Conservation (phyloP, 1,284 basidiomycete species). For the Ganoderma leucocontextum region DNA sequence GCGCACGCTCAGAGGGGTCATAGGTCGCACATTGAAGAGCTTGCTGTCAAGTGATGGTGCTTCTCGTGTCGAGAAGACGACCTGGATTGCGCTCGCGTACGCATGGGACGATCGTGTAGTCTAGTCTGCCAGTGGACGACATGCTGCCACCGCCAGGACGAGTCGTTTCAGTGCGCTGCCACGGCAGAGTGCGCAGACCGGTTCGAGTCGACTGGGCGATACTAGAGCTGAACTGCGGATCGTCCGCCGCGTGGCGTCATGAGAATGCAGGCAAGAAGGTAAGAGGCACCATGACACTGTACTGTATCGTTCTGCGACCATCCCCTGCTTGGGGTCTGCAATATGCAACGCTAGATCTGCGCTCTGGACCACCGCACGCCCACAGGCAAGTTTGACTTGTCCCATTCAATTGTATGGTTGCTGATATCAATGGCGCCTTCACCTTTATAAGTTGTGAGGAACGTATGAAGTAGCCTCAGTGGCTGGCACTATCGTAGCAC, state of each 20-base stretch:
- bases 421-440: background rate
- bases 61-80: conserved; percentile 10
- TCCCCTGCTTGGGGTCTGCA: background rate
- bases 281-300: background rate
- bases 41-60: conserved; percentile 24
- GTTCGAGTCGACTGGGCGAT: conserved; percentile 3
- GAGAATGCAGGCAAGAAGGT: background rate
- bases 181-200: background rate
- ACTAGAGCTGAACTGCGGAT: conserved; percentile 9
- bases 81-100: conserved; percentile 5
- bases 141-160: background rate
- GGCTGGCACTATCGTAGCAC: background rate
- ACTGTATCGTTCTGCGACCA: conserved; percentile 5
- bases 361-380: background rate
- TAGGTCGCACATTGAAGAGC: conserved; percentile 5
- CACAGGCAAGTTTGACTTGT: background rate
- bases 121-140: background rate
- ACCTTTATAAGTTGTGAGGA: background rate
- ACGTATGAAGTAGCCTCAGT: background rate
- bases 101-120: background rate
- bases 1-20: background rate
- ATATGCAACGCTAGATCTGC: background rate
- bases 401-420: background rate
- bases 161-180: background rate
- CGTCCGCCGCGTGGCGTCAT: conserved; percentile 1